phyloP scores from a whole-genome alignment of 208 protist genomes.

The Kentomonas sorsogonicus region DNA sequence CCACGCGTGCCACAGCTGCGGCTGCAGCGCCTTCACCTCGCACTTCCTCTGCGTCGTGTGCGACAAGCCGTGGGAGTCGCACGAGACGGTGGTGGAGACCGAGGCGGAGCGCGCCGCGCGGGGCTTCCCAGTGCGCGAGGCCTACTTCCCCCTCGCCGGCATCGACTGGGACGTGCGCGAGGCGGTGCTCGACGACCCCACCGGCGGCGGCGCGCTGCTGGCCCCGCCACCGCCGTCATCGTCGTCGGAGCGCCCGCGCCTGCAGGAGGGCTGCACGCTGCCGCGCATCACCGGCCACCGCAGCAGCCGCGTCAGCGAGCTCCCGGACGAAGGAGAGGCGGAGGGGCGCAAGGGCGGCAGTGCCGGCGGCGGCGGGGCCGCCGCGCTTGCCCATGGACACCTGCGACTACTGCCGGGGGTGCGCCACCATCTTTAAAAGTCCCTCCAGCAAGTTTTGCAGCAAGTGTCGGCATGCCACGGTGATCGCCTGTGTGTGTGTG shows the following conservation, averaged over 20 bases:
- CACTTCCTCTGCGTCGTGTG: constrained; percentile 83
- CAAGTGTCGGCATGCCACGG: constrained; percentile 50
- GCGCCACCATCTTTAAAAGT: constrained; percentile 46
- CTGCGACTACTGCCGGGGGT: constrained; percentile 38
- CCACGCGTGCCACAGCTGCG: constrained; percentile 31
- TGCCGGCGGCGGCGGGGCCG: too few species aligned
- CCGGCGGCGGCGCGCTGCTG: constrained; percentile 41
- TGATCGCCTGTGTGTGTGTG: too few species aligned
- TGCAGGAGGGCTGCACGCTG: too few species aligned
- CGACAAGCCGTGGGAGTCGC: constrained; percentile 73
- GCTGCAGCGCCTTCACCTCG: constrained; percentile 44
- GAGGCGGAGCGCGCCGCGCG: constrained; percentile 34
- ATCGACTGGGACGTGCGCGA: constrained; percentile 66
- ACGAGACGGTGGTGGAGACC: constrained; percentile 77
- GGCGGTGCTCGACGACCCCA: constrained; percentile 48
- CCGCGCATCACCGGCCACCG: too few species aligned
- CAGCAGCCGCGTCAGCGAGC: too few species aligned
- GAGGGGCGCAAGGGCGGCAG: too few species aligned
- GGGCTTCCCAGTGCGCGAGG: constrained; percentile 49
- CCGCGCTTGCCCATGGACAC: too few species aligned
- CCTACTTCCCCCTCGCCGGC: constrained; percentile 58
- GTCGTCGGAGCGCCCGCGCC: neutral
- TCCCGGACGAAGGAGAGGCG: too few species aligned
- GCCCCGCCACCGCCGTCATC: constrained; percentile 14
- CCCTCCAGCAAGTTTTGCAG: constrained; percentile 45